Conservation (phyloP, 1,284 basidiomycete species). For the Cutaneotrichosporon daszewskae region DNA sequence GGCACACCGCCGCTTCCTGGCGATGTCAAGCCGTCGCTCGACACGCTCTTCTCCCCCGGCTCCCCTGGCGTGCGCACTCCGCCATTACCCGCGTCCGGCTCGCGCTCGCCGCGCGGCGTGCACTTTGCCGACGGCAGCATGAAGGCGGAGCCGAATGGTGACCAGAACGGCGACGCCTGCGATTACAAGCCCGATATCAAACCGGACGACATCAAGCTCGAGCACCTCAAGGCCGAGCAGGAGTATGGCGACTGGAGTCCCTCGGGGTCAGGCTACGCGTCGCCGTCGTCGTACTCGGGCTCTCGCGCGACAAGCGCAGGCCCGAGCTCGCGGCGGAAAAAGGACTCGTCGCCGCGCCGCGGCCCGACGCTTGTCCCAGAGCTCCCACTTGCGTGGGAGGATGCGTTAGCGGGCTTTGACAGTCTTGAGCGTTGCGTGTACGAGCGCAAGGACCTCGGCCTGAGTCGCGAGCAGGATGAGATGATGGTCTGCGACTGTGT, state of each 20-base stretch:
- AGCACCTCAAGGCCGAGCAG: not conserved
- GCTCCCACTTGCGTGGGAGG: conserved; percentile 67
- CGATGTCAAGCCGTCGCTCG: not conserved
- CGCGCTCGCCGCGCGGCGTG: not conserved
- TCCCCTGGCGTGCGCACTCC: not conserved
- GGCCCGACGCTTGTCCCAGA: conserved; percentile 59
- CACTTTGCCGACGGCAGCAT: no score
- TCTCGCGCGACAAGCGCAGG: not conserved
- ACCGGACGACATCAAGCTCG: conserved; percentile 2
- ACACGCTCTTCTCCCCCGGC: conserved; percentile 1
- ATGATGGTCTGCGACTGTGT: conserved; percentile 85
- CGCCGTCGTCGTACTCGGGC: not conserved
- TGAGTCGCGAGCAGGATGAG: conserved; percentile 79
- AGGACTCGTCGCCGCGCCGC: conserved; percentile 1
- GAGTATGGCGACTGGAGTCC: not conserved
- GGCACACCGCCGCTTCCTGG: no score
- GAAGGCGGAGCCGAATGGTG: no score
- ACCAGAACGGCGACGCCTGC: no score
- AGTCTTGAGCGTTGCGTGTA: conserved; percentile 76
- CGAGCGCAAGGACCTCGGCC: conserved; percentile 79
- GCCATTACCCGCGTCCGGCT: not conserved
- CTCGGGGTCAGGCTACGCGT: not conserved
- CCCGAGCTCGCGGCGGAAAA: not conserved
- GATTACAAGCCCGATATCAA: no score
- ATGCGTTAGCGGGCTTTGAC: conserved; percentile 67